Evolutionary conservation across 352 stramenopile genomes (phyloP).

Genomic region (Phytophthora kernoviae): DNA sequence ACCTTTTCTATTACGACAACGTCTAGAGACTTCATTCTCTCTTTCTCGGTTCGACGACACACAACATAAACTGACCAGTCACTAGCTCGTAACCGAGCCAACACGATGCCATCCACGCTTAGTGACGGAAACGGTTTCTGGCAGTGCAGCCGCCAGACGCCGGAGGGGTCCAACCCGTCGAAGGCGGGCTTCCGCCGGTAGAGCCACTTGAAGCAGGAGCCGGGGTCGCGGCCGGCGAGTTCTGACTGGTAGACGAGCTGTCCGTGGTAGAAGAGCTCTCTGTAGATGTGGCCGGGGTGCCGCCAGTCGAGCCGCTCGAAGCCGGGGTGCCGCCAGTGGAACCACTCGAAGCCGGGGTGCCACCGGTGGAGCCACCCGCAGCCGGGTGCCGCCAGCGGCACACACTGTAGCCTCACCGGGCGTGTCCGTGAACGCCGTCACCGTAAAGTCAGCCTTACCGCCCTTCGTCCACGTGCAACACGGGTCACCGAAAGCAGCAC

Average conservation of each 20-base stretch:
- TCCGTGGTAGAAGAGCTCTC: slow-evolving; percentile 5
- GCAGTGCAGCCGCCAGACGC: not conserved
- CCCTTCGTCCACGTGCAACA: slow-evolving; percentile 56
- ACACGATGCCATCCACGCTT: not conserved
- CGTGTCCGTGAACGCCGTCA: slow-evolving; percentile 34
- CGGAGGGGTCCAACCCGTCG: not conserved
- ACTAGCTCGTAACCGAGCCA: not conserved
- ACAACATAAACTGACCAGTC: not conserved
- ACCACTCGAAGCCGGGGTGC: not conserved
- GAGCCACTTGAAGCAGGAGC: slow-evolving; percentile 3
- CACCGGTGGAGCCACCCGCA: not conserved
- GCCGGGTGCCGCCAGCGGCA: slow-evolving; percentile 10
- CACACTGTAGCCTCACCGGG: slow-evolving; percentile 27
- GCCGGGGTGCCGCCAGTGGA: not conserved
- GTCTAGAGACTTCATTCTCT: not conserved
- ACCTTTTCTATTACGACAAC: not conserved
- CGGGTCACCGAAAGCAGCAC: slow-evolving; percentile 55
- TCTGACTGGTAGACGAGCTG: slow-evolving; percentile 4
- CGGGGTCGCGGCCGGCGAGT: slow-evolving; percentile 4
- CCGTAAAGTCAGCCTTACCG: slow-evolving; percentile 41
- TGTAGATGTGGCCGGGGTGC: not conserved
- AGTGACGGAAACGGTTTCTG: not conserved
- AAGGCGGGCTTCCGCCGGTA: slow-evolving; percentile 9
- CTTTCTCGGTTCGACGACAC: not conserved
- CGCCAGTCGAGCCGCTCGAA: too few relatives aligned